phyloP scores from a whole-genome alignment of 495 filamentous ascomycete genomes.

The Articulospora tetracladia region DNA sequence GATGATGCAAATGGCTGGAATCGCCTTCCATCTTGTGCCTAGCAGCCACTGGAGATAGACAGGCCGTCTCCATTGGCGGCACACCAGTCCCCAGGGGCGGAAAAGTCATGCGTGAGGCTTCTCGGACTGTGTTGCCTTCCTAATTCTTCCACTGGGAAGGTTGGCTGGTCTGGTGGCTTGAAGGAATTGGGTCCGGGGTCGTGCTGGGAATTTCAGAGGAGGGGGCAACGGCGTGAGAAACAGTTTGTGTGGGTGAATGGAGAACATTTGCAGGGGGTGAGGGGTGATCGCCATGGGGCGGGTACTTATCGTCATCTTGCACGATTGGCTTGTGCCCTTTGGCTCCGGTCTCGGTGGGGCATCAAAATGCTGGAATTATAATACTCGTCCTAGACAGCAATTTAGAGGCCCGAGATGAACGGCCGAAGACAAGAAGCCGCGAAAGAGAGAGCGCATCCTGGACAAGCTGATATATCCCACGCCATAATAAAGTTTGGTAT shows the following conservation, averaged over 20 bases:
- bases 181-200: no score
- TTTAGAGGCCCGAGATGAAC: no score
- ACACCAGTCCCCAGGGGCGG: neutral
- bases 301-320: neutral
- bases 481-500: no score
- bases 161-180: neutral
- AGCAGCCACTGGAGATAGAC: neutral
- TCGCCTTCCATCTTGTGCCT: neutral
- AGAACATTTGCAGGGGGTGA: neutral
- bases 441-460: neutral
- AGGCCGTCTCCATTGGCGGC: neutral
- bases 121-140: no score
- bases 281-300: slow-evolving; percentile 1
- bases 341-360: no score
- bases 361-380: no score
- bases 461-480: neutral
- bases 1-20: neutral
- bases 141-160: neutral
- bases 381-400: no score
- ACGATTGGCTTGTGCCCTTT: neutral
- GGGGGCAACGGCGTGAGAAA: neutral
- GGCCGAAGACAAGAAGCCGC: no score
- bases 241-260: neutral
- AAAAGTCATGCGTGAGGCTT: neutral
- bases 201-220: no score